Base-by-base conservation (phyloP, 1,284 basidiomycete genomes). In the Boletellus deceptivus region DNA sequence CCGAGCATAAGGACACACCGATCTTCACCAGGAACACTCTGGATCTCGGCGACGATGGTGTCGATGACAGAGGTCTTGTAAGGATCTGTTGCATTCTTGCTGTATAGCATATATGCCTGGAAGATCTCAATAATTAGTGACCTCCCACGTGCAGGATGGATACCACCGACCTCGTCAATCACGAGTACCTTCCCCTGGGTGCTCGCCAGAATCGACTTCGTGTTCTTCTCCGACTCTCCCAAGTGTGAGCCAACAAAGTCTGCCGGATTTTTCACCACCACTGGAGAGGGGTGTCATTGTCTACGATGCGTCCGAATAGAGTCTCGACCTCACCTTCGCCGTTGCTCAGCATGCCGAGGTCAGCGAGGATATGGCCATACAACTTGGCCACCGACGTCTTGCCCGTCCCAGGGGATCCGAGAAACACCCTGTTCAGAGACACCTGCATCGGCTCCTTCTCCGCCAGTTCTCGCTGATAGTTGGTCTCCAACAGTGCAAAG, bases 41-140 rank as follows among this genome's bases (percentile, higher is more conserved):
- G 85, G 8, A 86, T 77, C 61, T 86, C 84, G 0, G 85, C 84
- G 0, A 86, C 84, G 47, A 86, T 79, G 1, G 85, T 86, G 54
- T 86, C 84, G 45, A 86, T 82, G 37, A 86, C 85, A 0, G 82
- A 74, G 1, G 80, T 82, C 61, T 83, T 86, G 67, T 70, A 86
- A 0, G 70, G 62, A 56, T 86, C 82, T 1, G 51, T 46, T 10
- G 64, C 62, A 5, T 59, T 63, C 44, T 75, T 74, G 35, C 72
- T 72, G 52, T 84, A 81, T 17, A 86, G 63, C 80, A 83, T 83
- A 50, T 86, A 86, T 7, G 84, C 83, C 84, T 85, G 49, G 22
- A 51, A 0, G 17, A 0, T 17, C 22, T 27, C 27, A 6, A 34
- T 8, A 16, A 3, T 34, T 3, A 11, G 33, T 14, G 16, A 34